Evolutionary conservation across 106 monocot genomes (phyloP), one percentile per base, ranked within the genome.

Genomic region (Phalaenopsis equestris): DNA sequence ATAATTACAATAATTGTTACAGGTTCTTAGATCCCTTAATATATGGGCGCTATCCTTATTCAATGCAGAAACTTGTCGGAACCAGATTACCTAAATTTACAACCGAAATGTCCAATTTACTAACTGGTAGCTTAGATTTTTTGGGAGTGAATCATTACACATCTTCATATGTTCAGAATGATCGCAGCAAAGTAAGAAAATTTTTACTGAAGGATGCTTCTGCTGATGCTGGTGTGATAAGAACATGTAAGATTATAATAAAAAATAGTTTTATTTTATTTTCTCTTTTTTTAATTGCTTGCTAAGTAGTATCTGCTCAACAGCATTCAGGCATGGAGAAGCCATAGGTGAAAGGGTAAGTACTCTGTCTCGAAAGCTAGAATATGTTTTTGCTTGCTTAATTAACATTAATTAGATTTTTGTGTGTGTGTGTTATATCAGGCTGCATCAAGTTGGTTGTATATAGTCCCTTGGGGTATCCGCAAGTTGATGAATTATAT

Each of bases 91-190:
- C 93, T 15, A 84, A 75, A 38, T 83, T 94, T 84, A 81, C 89
- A 42, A 72, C 5, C 14, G 79, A 86, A 30, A 80, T 52, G 75
- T 81, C 91, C 16, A 85, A 77, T 7, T 49, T 78, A 67, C 73
- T 94, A 43, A 76, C 78, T 52, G 89, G 89, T 41, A 87, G 87
- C 42, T 61, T 94, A 42, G 87, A 94, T 86, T 94, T 94, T 85
- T 11, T 94, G 7, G 93, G 93, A 11, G 84, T 94, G 84, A 94
- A 94, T 56, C 93, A 94, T 79, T 94, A 94, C 52, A 94, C 93
- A 41, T 81, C 91, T 81, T 83, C 84, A 68, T 94, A 91, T 79
- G 93, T 64, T 36, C 80, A 78, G 67, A 91, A 91, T 56, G 88
- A 94, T 74, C 81, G 81, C 55, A 86, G 38, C 42, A 87, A 75